Base-by-base conservation (phyloP, 2,329 filamentous ascomycete species). In the Tolypocladium nubicola region DNA sequence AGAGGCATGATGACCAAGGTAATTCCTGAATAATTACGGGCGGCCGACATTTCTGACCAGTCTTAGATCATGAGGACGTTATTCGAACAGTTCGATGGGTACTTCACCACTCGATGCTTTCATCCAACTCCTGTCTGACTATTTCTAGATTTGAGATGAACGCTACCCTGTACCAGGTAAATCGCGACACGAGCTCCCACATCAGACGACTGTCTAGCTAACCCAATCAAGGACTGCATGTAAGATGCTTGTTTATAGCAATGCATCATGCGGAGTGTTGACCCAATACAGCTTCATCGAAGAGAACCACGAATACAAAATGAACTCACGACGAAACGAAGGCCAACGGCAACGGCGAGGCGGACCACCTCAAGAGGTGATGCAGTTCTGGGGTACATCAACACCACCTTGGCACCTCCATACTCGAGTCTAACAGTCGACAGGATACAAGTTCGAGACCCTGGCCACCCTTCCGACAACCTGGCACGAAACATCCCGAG, bases 1-100 rank as follows among this genome's bases (percentile, higher is more conserved):
- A 80, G 94, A 66, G 94, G 94, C 41, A 97, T 97, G 90, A 92
- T 99, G 87, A 97, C 94, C 61, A 99, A 97, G 80, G 90, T 92
- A 68, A 56, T 41, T 14, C 35, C 35, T 45, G 30, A 45, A 52
- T 37, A 14, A 41, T 16, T 4, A 1, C 8, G 11, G 3, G 1
- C 1, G 1, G 4, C 8, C 52, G 16, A 8, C 33, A 13, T 8
- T 55, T 35, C 52, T 59, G 23, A 59, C n/a, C 33, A 1, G 4
- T 26, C 11, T 9, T 47, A 96, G 90, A 90, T 99, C 62, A 85
- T 97, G 85, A 85, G 86, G 0, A 79, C 87, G 0, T 88, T 90
- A 0, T 97, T 89, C 68, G 90, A 95, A 62, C 81, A 87, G 62
- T 82, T 87, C 68, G 89, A 93, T 67, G 88, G 88, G 84, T 90